A percentile compares a stretch with the other conserved stretches of the same genome.
Evolutionary conservation across 2,329 filamentous ascomycete species (phyloP).

Genomic region (Fusarium pseudoanthophilum): DNA sequence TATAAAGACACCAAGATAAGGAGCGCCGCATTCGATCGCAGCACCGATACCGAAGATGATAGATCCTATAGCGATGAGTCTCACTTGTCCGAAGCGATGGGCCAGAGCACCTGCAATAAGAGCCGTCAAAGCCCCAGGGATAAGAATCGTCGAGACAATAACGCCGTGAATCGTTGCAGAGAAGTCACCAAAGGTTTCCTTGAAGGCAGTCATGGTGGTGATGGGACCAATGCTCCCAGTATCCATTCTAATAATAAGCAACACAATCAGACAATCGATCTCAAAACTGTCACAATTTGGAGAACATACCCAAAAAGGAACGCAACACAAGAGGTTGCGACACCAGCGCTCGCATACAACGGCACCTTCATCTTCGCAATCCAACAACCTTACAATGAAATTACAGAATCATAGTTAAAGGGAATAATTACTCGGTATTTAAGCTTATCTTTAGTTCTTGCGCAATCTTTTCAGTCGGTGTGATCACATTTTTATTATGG

Average conservation of each 20-base stretch:
- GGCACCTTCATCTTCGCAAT: constrained; percentile 28
- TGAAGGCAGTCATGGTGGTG: constrained; percentile 66
- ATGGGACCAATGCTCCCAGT: constrained; percentile 68
- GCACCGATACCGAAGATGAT: constrained; percentile 64
- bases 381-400: background rate
- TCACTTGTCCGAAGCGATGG: constrained; percentile 63
- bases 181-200: constrained; percentile 60
- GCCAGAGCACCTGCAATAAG: constrained; percentile 67
- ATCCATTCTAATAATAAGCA: constrained; percentile 40
- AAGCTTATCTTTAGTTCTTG: constrained; percentile 5
- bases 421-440: background rate
- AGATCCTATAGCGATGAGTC: constrained; percentile 63
- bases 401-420: too few species aligned
- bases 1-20: constrained; percentile 62
- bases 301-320: constrained; percentile 47
- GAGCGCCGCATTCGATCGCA: constrained; percentile 51
- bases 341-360: constrained; percentile 46
- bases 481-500: constrained; percentile 38
- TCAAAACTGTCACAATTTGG: fast-evolving
- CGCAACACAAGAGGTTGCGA: constrained; percentile 47
- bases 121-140: constrained; percentile 68
- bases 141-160: constrained; percentile 68
- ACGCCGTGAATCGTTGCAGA: constrained; percentile 67
- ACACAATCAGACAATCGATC: background rate
- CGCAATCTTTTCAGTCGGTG: constrained; percentile 25